Evolutionary conservation across 495 filamentous ascomycete genomes (phyloP), one percentile per base, ranked within the genome.

Genomic region (Neurospora sp.): DNA sequence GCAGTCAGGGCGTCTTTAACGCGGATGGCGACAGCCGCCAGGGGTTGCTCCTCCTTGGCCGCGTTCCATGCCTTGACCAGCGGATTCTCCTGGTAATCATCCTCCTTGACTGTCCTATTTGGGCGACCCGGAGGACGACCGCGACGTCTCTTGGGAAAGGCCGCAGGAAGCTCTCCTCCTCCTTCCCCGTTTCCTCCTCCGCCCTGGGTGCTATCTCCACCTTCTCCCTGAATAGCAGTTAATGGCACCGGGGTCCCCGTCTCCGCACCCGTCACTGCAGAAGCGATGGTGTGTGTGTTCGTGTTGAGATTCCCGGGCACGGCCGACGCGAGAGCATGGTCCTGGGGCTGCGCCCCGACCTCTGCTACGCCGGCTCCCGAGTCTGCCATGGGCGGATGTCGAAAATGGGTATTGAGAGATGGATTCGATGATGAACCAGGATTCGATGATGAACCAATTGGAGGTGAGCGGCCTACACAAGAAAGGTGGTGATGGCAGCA

Each of bases 81-180:
- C 0, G 75, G 72, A 59, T 81, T 77, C 12, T 73, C 44, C 20
- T 75, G 70, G 75, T 80, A 81, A 38, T 81, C 79, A 48, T 75
- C 70, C 48, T 81, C 80, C 40, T 73, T 74, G 2, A 79, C 79
- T 14, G 76, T 79, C 46, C 71, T 75, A 62, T 81, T 81, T 27
- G 80, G 80, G 2, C 80, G 79, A 8, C 80, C 80, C 0, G 80
- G 80, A 2, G 80, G 80, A 10, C 80, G 77, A 27, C 80, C 80
- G 3, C 80, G 79, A 31, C 80, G 77, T 39, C 77, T 78, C 72
- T 79, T 79, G 39, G 79, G 77, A 41, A 81, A 80, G 11, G 77
- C 71, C 10, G 75, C 39, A 7, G 77, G 79, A 18, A 80, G 69
- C 8, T 76, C 72, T 14, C 54, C 54, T 14, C 44, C 44, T 48